These are phyloP conservation scores for Verticillium alfalfae DNA, from an alignment of 2,329 filamentous ascomycete genomes.

Conservation along the genomic window DNA sequence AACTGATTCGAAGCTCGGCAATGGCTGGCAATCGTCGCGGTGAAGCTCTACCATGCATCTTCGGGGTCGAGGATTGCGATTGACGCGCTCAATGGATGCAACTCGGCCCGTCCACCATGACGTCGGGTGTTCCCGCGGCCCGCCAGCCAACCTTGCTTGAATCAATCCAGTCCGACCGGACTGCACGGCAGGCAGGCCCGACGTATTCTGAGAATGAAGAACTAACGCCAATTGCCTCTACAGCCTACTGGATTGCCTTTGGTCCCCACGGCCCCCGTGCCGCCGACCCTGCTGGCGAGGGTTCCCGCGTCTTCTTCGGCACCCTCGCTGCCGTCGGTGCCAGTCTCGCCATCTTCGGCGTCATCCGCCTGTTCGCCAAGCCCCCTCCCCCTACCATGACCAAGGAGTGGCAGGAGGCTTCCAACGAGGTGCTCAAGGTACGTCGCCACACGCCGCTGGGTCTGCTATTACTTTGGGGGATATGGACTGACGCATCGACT, in stretches of 20 bases:
- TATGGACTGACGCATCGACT: slow-evolving; percentile 1
- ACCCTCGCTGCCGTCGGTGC: slow-evolving; percentile 61
- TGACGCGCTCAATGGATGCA: slow-evolving; percentile 3
- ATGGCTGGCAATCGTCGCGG: background rate
- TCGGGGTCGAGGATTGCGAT: background rate
- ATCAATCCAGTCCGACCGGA: background rate
- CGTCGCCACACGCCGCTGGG: slow-evolving; percentile 20
- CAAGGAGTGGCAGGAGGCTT: slow-evolving; percentile 93
- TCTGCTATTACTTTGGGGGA: background rate
- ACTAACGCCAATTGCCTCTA: slow-evolving; percentile 32
- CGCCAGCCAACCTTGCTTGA: background rate
- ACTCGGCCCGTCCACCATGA: background rate
- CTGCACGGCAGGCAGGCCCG: background rate
- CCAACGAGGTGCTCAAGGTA: slow-evolving; percentile 92
- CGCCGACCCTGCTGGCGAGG: slow-evolving; percentile 75
- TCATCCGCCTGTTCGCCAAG: slow-evolving; percentile 66
- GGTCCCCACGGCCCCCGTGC: slow-evolving; percentile 93
- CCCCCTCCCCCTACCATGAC: slow-evolving; percentile 80
- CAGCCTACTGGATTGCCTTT: slow-evolving; percentile 99
- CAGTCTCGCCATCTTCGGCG: slow-evolving; percentile 66
- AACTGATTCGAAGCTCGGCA: background rate
- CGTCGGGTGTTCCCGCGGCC: background rate
- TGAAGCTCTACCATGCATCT: background rate
- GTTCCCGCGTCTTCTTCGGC: slow-evolving; percentile 71
- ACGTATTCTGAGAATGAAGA: slow-evolving; percentile 9